These are phyloP conservation scores for Penicillium sp. DNA, from an alignment of 2,329 filamentous ascomycete species.

Conservation along the genomic window DNA sequence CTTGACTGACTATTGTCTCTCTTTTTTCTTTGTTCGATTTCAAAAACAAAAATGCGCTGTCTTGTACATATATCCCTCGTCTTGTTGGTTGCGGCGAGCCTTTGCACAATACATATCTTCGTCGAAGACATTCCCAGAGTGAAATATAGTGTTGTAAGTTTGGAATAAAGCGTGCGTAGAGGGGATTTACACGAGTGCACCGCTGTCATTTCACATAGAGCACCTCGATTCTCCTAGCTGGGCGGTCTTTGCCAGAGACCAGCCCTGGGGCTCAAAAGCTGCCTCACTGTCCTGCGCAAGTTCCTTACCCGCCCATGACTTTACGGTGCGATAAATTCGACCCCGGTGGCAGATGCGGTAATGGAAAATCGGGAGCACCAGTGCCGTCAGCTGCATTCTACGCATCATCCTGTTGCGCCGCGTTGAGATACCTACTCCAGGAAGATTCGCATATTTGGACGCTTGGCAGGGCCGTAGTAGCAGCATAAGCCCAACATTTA, in stretches of 20 bases:
- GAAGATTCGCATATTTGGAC: not conserved
- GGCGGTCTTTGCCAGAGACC: too few species aligned
- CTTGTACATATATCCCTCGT: conserved; percentile 6
- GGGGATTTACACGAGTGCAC: too few species aligned
- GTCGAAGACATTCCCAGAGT: not conserved
- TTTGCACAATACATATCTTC: conserved; percentile 14
- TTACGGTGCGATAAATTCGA: not conserved
- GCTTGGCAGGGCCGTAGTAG: not conserved
- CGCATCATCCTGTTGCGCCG: not conserved
- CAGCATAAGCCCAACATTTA: not conserved
- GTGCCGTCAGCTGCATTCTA: not conserved
- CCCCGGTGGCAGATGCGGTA: not conserved
- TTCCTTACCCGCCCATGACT: too few species aligned
- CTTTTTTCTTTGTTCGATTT: not conserved
- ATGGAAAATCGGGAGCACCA: not conserved
- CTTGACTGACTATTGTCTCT: not conserved
- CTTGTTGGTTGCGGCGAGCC: conserved; percentile 1
- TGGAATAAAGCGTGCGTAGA: too few species aligned
- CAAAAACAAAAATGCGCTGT: conserved; percentile 10
- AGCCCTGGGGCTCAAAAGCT: not conserved
- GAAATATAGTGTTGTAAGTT: not conserved
- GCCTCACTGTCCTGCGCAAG: too few species aligned
- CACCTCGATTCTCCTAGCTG: too few species aligned
- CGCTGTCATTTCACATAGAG: too few species aligned
- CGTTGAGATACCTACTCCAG: not conserved